phyloP scores from a whole-genome alignment of 768 basidiomycete genomes.

The Lactarius sp. region DNA sequence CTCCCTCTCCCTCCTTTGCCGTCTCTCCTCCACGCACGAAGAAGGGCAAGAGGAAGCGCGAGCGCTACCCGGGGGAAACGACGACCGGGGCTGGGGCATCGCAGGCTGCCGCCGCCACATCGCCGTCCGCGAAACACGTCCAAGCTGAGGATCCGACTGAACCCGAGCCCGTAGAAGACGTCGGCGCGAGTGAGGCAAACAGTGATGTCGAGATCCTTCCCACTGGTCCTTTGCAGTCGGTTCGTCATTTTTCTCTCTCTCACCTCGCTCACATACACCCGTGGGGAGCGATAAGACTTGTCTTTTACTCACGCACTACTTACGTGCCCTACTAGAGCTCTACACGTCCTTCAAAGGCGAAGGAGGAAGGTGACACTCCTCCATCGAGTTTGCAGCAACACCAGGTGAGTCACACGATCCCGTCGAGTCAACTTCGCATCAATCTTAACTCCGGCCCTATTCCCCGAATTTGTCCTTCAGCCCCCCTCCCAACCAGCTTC shows the following conservation, averaged over 20 bases:
- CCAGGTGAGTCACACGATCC: constrained; percentile 4
- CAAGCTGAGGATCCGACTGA: not conserved
- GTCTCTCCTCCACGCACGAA: too few species aligned
- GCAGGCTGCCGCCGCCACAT: too few species aligned
- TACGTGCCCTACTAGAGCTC: not conserved
- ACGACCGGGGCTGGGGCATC: too few species aligned
- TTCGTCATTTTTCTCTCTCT: not conserved
- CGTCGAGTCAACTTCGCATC: not conserved
- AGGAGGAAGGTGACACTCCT: constrained; percentile 1
- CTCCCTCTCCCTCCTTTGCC: too few species aligned
- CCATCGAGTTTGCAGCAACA: constrained; percentile 4
- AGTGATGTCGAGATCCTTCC: constrained; percentile 20
- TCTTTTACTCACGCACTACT: not conserved
- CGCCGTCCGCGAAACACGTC: too few species aligned
- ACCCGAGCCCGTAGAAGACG: not conserved
- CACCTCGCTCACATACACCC: not conserved
- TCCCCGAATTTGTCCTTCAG: not conserved
- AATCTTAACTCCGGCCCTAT: not conserved
- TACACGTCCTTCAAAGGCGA: not conserved
- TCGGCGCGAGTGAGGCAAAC: not conserved
- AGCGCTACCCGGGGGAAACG: too few species aligned
- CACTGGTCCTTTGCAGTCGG: constrained; percentile 1
- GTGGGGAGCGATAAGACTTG: too few species aligned
- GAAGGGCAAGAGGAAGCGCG: too few species aligned
- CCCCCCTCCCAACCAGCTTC: not conserved